Conservation (phyloP, 345 rosid species). For the Erodium maritimum region DNA sequence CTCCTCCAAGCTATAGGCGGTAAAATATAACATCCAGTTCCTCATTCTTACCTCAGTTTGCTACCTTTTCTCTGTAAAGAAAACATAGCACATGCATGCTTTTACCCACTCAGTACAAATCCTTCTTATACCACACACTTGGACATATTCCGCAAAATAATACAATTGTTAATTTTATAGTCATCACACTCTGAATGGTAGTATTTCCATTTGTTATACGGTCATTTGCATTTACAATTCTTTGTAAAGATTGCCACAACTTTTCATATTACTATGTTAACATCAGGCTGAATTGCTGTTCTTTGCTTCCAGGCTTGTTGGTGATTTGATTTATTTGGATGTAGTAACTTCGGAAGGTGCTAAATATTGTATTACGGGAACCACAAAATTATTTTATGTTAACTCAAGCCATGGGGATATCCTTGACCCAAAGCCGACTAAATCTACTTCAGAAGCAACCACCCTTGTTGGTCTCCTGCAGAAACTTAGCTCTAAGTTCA, state of each 20-base stretch:
- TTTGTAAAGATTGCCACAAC: neutral
- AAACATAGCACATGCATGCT: neutral
- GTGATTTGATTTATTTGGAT: conserved; percentile 92
- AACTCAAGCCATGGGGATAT: conserved; percentile 68
- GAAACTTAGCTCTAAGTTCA: conserved; percentile 80
- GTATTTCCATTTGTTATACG: neutral
- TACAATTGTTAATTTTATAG: neutral
- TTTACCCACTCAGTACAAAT: too few relatives aligned
- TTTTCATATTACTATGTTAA: neutral
- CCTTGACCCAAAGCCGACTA: conserved; percentile 76
- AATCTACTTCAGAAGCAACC: conserved; percentile 69
- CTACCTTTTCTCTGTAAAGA: neutral
- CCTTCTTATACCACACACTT: too few relatives aligned
- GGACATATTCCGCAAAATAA: too few relatives aligned
- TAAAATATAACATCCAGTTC: conserved; percentile 11
- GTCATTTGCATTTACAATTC: neutral
- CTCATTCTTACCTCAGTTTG: neutral
- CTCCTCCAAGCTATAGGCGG: conserved; percentile 97
- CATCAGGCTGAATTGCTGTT: neutral
- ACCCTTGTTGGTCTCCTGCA: conserved; percentile 85
- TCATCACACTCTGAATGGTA: neutral
- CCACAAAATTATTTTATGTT: conserved; percentile 75
- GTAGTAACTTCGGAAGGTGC: conserved; percentile 73
- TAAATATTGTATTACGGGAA: conserved; percentile 76
- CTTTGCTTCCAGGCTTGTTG: conserved; percentile 58